Percentiles rank a stretch among this genome's conserved stretches.
phyloP scores from a whole-genome alignment of 768 basidiomycete genomes.

The Boletus patriciae region DNA sequence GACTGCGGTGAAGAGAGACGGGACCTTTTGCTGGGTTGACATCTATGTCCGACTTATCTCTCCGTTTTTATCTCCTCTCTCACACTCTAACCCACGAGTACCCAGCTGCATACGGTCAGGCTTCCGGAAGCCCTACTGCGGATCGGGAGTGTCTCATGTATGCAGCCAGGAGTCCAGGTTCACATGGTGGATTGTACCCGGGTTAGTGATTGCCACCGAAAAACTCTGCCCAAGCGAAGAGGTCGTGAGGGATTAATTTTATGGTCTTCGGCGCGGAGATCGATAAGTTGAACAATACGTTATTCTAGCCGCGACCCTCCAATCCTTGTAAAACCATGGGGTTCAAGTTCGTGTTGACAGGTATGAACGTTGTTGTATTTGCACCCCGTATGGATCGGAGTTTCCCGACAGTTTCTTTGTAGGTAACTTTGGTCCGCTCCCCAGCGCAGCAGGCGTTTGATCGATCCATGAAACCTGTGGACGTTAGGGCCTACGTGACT shows the following conservation, averaged over 20 bases:
- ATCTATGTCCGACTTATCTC: neutral
- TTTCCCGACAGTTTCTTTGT: conserved; percentile 2
- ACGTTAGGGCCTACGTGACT: neutral
- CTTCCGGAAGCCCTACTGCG: conserved; percentile 4
- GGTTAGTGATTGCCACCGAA: conserved; percentile 15
- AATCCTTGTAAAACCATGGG: conserved; percentile 9
- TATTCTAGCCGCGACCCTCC: neutral
- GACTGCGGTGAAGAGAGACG: neutral
- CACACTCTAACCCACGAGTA: conserved; percentile 13
- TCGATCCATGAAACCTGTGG: conserved; percentile 1
- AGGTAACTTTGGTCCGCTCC: neutral
- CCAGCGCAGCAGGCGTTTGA: neutral
- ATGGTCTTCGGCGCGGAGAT: conserved; percentile 8
- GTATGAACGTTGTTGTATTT: neutral
- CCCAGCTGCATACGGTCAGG: neutral
- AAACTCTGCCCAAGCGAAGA: conserved; percentile 1
- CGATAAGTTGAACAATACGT: conserved; percentile 3
- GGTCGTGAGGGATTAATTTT: conserved; percentile 8
- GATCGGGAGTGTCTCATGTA: neutral
- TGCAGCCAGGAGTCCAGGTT: neutral
- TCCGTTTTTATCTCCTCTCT: neutral
- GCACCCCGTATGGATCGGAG: neutral
- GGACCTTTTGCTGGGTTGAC: neutral
- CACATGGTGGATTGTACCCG: conserved; percentile 6
- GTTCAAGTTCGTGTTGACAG: neutral